Percentiles rank a stretch among this genome's conserved stretches.
phyloP scores from a whole-genome alignment of 345 rosid genomes.

The Linum lewisii region DNA sequence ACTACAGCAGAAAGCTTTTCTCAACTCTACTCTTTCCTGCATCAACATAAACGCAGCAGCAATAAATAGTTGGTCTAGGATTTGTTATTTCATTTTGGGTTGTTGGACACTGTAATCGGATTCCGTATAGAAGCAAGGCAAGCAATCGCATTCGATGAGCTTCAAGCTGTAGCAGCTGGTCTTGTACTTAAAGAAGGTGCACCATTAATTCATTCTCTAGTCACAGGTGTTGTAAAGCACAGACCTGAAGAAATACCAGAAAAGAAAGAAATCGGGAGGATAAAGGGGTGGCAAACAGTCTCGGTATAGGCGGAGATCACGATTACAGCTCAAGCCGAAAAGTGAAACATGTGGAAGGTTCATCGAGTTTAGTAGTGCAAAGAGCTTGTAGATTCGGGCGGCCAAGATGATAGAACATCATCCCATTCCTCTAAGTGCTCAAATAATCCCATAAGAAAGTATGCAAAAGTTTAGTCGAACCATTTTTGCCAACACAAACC shows the following conservation, averaged over 20 bases:
- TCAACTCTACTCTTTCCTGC: too few relatives aligned
- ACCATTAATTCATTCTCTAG: slow-evolving; percentile 71
- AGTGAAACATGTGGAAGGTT: slow-evolving; percentile 47
- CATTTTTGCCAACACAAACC: too few relatives aligned
- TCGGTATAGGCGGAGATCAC: slow-evolving; percentile 54
- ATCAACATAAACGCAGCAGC: too few relatives aligned
- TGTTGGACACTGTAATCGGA: slow-evolving; percentile 85
- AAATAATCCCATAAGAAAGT: too few relatives aligned
- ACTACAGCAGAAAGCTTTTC: too few relatives aligned
- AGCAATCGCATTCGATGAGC: slow-evolving; percentile 86
- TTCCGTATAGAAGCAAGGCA: slow-evolving; percentile 96
- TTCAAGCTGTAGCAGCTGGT: slow-evolving; percentile 91
- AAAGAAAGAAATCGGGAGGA: slow-evolving; percentile 74
- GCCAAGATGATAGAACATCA: too few relatives aligned
- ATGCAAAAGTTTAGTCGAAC: too few relatives aligned
- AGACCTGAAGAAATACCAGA: slow-evolving; percentile 84
- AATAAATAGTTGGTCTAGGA: too few relatives aligned
- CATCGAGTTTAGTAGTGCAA: slow-evolving; percentile 51
- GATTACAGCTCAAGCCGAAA: slow-evolving; percentile 84
- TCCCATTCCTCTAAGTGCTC: too few relatives aligned
- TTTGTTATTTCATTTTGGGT: too few relatives aligned
- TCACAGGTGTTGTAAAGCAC: slow-evolving; percentile 64
- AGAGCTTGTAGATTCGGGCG: too few relatives aligned
- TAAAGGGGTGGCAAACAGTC: slow-evolving; percentile 64
- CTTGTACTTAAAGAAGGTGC: slow-evolving; percentile 78